These are phyloP conservation scores for Corynascus novoguineensis DNA, from an alignment of 495 filamentous ascomycete species.

Conservation along the genomic window DNA sequence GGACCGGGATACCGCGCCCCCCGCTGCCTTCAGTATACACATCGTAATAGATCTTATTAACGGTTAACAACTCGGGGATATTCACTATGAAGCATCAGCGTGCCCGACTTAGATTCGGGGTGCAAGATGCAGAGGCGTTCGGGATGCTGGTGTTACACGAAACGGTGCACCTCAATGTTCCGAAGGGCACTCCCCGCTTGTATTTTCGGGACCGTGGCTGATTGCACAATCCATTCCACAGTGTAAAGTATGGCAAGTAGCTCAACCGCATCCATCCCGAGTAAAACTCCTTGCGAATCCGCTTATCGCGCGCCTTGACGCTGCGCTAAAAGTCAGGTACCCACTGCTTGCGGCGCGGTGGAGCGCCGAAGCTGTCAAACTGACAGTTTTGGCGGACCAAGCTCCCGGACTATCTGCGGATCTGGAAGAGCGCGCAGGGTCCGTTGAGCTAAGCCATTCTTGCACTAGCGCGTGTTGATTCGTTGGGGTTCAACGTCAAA, in stretches of 20 bases:
- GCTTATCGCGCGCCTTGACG: background rate
- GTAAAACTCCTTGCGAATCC: no score
- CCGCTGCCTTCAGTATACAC: background rate
- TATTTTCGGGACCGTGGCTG: no score
- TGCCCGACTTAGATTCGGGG: no score
- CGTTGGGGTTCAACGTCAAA: constrained; percentile 33
- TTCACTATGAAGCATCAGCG: no score
- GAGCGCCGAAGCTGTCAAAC: constrained; percentile 11
- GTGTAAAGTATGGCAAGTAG: no score
- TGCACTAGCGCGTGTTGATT: constrained; percentile 22
- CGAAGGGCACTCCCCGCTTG: no score
- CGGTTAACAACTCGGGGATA: background rate
- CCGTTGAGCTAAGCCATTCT: constrained; percentile 20
- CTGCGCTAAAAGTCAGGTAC: background rate
- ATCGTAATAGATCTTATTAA: constrained; percentile 5
- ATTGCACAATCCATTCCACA: no score
- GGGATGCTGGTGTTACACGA: no score
- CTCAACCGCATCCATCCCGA: no score
- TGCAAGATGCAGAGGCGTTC: no score
- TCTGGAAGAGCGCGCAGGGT: no score
- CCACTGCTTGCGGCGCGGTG: constrained; percentile 1
- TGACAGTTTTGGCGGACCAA: constrained; percentile 10
- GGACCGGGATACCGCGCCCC: background rate
- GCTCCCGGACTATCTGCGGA: constrained; percentile 13
- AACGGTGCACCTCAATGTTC: no score